These are phyloP conservation scores for Suhomyces anneliseae DNA, from an alignment of 1,139 yeast species.

Conservation along the genomic window DNA sequence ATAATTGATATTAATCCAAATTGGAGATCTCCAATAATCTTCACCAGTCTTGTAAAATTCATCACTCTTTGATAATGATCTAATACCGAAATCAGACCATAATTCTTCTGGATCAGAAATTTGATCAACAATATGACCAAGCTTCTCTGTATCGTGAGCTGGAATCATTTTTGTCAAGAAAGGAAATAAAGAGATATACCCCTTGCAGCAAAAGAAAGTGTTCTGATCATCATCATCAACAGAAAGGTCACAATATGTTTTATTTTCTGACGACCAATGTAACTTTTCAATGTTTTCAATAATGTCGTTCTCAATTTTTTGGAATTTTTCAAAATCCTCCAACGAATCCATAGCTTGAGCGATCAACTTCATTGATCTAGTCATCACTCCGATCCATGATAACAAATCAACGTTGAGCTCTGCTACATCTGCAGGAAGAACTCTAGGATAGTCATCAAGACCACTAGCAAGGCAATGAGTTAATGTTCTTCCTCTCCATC, in stretches of 20 bases:
- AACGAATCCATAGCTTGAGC: conserved; percentile 62
- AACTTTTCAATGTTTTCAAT: conserved; percentile 62
- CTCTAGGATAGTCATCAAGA: conserved; percentile 92
- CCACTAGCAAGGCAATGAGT: conserved; percentile 93
- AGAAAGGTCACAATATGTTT: conserved; percentile 82
- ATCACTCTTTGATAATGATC: conserved; percentile 76
- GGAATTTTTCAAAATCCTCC: conserved; percentile 58
- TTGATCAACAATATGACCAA: conserved; percentile 53
- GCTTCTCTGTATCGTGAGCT: conserved; percentile 44
- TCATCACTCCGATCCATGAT: conserved; percentile 94
- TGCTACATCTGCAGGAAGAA: conserved; percentile 75
- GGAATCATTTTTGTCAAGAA: conserved; percentile 73
- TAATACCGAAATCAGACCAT: conserved; percentile 78
- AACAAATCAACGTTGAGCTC: conserved; percentile 88
- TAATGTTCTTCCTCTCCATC: conserved; percentile 92
- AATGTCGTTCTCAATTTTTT: conserved; percentile 55
- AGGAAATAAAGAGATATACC: conserved; percentile 86
- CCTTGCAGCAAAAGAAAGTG: conserved; percentile 75
- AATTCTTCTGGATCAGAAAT: conserved; percentile 70
- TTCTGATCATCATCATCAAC: conserved; percentile 72
- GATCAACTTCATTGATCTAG: conserved; percentile 73
- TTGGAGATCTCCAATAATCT: conserved; percentile 94
- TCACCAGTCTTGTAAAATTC: conserved; percentile 72
- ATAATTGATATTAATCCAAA: conserved; percentile 92
- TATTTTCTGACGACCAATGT: conserved; percentile 74